Evolutionary conservation across 345 rosid species (phyloP), one percentile per base, ranked within the genome.

Genomic region (Aquilaria malaccensis): DNA sequence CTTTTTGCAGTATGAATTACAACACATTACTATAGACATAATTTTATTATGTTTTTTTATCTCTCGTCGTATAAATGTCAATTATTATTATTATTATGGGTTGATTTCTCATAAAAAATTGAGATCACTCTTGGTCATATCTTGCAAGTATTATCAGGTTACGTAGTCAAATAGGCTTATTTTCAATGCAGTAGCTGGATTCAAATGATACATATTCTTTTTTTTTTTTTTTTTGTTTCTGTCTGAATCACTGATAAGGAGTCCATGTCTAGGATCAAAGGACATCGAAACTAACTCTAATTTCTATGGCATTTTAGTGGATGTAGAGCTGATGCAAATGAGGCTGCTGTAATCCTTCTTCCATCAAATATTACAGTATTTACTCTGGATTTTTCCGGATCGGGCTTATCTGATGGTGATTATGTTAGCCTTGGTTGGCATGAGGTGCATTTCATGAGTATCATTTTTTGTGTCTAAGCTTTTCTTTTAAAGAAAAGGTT

Each of bases 271-370:
- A 11, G 11, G 50, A 15, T 14, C 56, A 22, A 65, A 54, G 45
- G 45, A 47, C 58, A 66, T 65, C 33, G 55, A 68, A 65, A 59
- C 70, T 77, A n/a, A 75, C 63, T 63, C 53, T 45, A 54, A 60
- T 67, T 50, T 50, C 55, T 60, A 52, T 68, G 70, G 50, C 65
- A 56, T 56, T 65, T 53, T 85, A 94, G 99, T 80, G 99, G 99
- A 54, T 86, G 99, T 79, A 84, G 97, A 72, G 97, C 95, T 61
- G 99, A 94, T 67, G 97, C 96, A 65, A 90, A 90, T 86, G 97
- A 94, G 79, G 99, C 92, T 64, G 99, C 85, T 11, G 85, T 94
- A 67, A 85, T 90, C 67, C 83, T 90, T 64, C 90, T 94, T 65
- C 93, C 96, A 49, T 87, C 97, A 57, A 94, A 90, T 73, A 94